phyloP scores from a whole-genome alignment of 495 filamentous ascomycete genomes.

The Articulospora tetracladia region DNA sequence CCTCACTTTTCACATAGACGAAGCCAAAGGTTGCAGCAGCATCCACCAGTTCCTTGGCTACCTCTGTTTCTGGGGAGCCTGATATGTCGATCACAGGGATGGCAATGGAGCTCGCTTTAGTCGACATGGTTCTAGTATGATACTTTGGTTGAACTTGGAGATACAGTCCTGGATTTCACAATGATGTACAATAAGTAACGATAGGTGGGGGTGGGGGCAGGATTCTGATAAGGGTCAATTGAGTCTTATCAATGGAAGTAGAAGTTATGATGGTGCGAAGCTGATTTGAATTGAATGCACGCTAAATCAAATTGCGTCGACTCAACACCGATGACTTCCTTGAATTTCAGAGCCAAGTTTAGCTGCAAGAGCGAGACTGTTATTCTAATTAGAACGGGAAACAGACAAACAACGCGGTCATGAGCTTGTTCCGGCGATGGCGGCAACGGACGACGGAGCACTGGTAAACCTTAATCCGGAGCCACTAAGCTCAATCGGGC shows the following conservation, averaged over 20 bases:
- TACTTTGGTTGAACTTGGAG: too few species aligned
- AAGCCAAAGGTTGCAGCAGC: constrained; percentile 83
- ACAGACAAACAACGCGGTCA: too few species aligned
- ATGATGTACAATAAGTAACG: too few species aligned
- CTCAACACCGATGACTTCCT: too few species aligned
- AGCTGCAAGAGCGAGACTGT: too few species aligned
- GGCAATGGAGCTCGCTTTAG: constrained; percentile 31
- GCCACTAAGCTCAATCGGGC: background rate
- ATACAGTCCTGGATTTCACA: too few species aligned
- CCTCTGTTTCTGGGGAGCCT: constrained; percentile 46
- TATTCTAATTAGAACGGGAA: too few species aligned
- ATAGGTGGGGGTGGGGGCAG: background rate
- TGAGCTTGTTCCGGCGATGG: too few species aligned
- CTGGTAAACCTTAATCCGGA: background rate
- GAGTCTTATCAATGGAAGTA: background rate
- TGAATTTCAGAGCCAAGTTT: too few species aligned
- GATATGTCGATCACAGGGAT: constrained; percentile 84
- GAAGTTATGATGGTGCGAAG: background rate
- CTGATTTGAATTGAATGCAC: background rate
- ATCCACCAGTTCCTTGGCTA: constrained; percentile 69
- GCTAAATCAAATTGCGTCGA: too few species aligned
- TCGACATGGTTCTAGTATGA: constrained; percentile 27
- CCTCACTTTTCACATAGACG: constrained; percentile 75
- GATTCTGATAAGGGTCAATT: background rate
- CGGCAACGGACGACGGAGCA: background rate